Evolutionary conservation across 177 flowering plant species (phyloP).

Genomic region (Vitis hybrid): DNA sequence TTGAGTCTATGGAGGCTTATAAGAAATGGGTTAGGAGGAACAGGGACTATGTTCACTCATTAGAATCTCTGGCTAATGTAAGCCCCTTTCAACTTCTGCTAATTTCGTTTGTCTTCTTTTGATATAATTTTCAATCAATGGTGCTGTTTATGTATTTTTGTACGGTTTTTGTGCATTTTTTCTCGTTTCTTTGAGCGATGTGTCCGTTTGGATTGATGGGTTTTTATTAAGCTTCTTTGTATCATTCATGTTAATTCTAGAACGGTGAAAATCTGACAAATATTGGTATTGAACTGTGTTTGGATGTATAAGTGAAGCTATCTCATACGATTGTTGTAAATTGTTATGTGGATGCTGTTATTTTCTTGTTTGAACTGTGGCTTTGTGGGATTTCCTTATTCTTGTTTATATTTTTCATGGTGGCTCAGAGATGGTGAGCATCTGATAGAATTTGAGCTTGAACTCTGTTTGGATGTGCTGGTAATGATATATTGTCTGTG

Average conservation of each 20-base stretch:
- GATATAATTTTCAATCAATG: not conserved
- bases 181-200: not conserved
- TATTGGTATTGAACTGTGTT: conserved; percentile 3
- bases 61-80: conserved; percentile 93
- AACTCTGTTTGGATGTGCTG: not conserved
- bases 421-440: not conserved
- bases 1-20: conserved; percentile 73
- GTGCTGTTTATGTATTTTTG: not conserved
- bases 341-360: not conserved
- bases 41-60: conserved; percentile 80
- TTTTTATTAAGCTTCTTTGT: not conserved
- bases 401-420: not conserved
- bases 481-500: conserved; percentile 8
- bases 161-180: not conserved
- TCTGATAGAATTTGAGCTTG: not conserved
- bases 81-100: conserved; percentile 17
- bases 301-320: not conserved
- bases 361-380: conserved; percentile 1
- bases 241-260: not conserved
- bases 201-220: too few relatives aligned
- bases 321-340: not conserved
- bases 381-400: not conserved
- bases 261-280: not conserved
- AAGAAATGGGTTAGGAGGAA: conserved; percentile 86
- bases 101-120: not conserved